Base-by-base conservation (phyloP, 305 asterid species). In the Solanum hybrid region DNA sequence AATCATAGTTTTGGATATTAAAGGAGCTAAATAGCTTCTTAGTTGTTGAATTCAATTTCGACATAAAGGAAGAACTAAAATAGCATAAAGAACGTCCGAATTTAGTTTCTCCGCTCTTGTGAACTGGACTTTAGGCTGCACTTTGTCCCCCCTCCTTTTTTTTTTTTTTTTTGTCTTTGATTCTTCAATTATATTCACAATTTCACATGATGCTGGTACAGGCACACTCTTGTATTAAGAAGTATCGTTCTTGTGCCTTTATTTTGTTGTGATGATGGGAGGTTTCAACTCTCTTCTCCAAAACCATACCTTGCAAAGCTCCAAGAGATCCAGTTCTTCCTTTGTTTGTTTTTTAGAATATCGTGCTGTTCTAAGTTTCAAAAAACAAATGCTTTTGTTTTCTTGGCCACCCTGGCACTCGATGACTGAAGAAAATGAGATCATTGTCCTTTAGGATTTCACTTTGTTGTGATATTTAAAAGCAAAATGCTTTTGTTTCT, bases 1-100 rank as follows among this genome's bases (percentile, higher is more conserved):
- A 91, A 90, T 80, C 87, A 32, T 82, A 87, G 66, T 66, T 78
- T 78, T 90, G 51, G 76, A 20, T 77, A 31, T 42, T 22, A 16
- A 29, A 77, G 35, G 72, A 42, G 32, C 16, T 35, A 38, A 40
- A 42, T 75, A 29, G 56, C 56, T 76, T 51, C 31, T 51, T 84
- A 84, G 46, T 56, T 20, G 87, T 85, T 85, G 31, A 46, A 31
- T 84, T 84, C 75, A 56, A 16, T 51, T 84, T 51, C 87, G 10
- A 0, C 75, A 84, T 17, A 3, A 84, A 82, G 73, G 87, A 42
- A 82, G 87, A 82, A 17, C 73, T 26, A 24, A 26, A 24, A 26
- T 80, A 40, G 60, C 36, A 40, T 8, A 79, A n/a, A 73, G 79
- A 11, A 37, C 32, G 32, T 17, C 32, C 16, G 12, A 37, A 37